A percentile compares a stretch with the other conserved stretches of the same genome.
Conservation (phyloP, 495 filamentous ascomycete species). For the Melanomma pulvis-pyrius region DNA sequence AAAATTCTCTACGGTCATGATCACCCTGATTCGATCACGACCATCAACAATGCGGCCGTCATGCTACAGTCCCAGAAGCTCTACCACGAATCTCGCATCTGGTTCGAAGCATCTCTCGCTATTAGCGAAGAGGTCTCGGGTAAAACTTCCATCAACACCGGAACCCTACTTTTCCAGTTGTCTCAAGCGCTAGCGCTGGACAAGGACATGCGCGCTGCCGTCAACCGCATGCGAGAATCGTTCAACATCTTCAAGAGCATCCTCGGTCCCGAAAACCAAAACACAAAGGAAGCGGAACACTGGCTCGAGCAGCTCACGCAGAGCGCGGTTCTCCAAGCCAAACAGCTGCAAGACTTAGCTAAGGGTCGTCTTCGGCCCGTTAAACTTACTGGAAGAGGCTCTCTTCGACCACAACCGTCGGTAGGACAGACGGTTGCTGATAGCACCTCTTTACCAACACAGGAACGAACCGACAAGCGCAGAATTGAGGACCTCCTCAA, state of each 20-base stretch:
- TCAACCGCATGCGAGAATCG: constrained; percentile 89
- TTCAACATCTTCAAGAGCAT: constrained; percentile 89
- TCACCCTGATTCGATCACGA: constrained; percentile 97
- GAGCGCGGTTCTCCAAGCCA: constrained; percentile 90
- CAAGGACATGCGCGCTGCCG: constrained; percentile 85
- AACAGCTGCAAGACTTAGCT: constrained; percentile 80
- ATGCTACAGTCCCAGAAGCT: constrained; percentile 95
- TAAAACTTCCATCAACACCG: constrained; percentile 83
- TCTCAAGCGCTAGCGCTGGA: constrained; percentile 93
- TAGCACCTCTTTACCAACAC: constrained; percentile 41
- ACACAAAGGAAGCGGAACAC: constrained; percentile 69
- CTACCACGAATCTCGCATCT: constrained; percentile 87
- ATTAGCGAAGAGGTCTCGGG: constrained; percentile 88
- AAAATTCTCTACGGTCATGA: constrained; percentile 92
- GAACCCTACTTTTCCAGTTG: constrained; percentile 95
- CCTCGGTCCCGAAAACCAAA: constrained; percentile 84
- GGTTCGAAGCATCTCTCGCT: constrained; percentile 91
- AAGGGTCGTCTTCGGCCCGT: constrained; percentile 26
- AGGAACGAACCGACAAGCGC: constrained; percentile 62
- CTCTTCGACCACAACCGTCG: constrained; percentile 52
- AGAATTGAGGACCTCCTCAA: constrained; percentile 85
- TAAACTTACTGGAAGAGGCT: constrained; percentile 19
- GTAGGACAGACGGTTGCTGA: constrained; percentile 52
- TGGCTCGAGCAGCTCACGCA: constrained; percentile 97
- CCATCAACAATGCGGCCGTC: constrained; percentile 97